phyloP scores from a whole-genome alignment of 495 filamentous ascomycete species.

The Choiromyces venosus region DNA sequence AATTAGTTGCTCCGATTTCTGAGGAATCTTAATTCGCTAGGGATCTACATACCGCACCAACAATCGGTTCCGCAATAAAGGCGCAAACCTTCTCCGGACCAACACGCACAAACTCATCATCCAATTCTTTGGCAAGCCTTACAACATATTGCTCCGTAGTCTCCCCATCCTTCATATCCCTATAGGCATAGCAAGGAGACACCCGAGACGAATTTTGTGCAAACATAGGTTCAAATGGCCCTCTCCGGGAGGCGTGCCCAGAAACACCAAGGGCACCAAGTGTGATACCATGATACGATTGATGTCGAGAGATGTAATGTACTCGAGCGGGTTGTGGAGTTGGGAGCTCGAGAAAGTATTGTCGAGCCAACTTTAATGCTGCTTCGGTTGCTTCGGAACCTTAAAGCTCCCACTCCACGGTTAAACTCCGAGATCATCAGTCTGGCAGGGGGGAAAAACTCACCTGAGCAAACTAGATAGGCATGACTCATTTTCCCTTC shows the following conservation, averaged over 20 bases:
- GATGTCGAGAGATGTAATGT: too few species aligned
- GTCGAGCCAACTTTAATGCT: too few species aligned
- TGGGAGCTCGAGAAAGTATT: too few species aligned
- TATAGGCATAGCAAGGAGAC: conserved; percentile 47
- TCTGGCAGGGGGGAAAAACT: conserved; percentile 20
- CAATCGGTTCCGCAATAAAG: conserved; percentile 68
- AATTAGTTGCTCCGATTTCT: too few species aligned
- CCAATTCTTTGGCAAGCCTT: conserved; percentile 56
- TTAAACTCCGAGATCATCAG: background rate
- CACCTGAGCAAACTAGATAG: conserved; percentile 57
- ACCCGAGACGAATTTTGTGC: conserved; percentile 45
- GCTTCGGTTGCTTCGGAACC: too few species aligned
- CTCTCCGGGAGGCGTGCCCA: too few species aligned
- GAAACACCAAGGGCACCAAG: too few species aligned
- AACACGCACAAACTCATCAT: conserved; percentile 65
- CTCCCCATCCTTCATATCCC: conserved; percentile 42
- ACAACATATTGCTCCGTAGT: conserved; percentile 43
- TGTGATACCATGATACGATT: too few species aligned
- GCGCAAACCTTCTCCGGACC: conserved; percentile 70
- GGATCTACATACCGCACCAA: conserved; percentile 52
- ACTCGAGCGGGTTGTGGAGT: too few species aligned
- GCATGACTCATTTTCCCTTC: conserved; percentile 47
- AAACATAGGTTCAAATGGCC: conserved; percentile 64
- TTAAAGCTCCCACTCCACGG: too few species aligned
- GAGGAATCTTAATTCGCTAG: conserved; percentile 76